These are phyloP conservation scores for Jaltomata sinuosa DNA, from an alignment of 257 asterid genomes.

Conservation along the genomic window DNA sequence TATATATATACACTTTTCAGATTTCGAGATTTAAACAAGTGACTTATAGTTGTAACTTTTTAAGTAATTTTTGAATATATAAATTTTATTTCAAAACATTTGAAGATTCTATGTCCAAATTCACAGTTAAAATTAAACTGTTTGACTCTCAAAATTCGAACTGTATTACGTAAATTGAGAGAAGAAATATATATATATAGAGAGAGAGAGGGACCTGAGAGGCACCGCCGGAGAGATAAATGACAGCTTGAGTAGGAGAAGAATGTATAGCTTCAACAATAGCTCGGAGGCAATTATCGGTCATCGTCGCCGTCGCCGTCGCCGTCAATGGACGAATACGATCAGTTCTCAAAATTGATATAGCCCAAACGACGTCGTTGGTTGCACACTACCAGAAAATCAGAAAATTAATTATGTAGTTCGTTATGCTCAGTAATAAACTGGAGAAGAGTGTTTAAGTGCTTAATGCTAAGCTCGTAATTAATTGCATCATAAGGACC, in stretches of 20 bases:
- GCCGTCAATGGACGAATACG: slow-evolving; percentile 3
- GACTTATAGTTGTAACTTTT: too few species aligned
- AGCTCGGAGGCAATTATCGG: slow-evolving; percentile 63
- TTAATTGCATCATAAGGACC: background rate
- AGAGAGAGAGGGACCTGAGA: slow-evolving; percentile 51
- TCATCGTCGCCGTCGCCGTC: slow-evolving; percentile 11
- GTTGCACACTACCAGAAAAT: background rate
- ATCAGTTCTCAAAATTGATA: background rate
- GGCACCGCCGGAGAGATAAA: slow-evolving; percentile 88
- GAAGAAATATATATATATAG: background rate
- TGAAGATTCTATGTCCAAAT: too few species aligned
- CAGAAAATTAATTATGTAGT: background rate
- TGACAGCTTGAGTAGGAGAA: slow-evolving; percentile 63
- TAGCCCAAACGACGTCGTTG: background rate
- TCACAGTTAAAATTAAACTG: too few species aligned
- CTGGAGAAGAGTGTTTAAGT: too few species aligned
- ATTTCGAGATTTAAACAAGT: too few species aligned
- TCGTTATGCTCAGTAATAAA: too few species aligned
- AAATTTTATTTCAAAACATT: too few species aligned
- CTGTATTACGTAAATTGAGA: too few species aligned
- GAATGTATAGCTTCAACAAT: slow-evolving; percentile 70
- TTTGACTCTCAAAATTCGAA: too few species aligned
- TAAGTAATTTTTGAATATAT: too few species aligned
- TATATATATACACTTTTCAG: too few species aligned
- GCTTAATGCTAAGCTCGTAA: background rate